These are phyloP conservation scores for Heliosperma pusillum DNA, from an alignment of 148 eudicot genomes.

Conservation along the genomic window DNA sequence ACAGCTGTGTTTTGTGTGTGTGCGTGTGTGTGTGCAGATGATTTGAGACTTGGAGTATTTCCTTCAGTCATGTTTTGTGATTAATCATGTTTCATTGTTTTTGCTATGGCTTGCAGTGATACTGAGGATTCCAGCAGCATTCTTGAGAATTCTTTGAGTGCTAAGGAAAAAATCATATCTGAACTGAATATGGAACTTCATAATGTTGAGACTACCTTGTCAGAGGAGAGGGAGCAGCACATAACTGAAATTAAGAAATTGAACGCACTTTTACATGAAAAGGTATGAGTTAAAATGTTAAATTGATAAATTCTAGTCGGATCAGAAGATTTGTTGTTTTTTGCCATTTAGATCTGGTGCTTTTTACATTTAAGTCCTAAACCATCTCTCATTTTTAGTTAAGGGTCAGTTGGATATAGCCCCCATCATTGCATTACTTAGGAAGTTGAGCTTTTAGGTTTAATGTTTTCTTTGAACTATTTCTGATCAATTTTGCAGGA, in stretches of 20 bases:
- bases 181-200: constrained; percentile 94
- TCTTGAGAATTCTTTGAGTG: constrained; percentile 86
- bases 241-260: constrained; percentile 76
- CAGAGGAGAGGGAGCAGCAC: constrained; percentile 72
- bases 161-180: constrained; percentile 93
- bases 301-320: not conserved
- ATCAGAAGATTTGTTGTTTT: not conserved
- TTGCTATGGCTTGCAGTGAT: constrained; percentile 54
- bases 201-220: constrained; percentile 75
- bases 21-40: too few relatives aligned
- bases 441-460: not conserved
- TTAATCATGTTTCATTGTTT: constrained; percentile 9
- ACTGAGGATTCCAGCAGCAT: constrained; percentile 62
- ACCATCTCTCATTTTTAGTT: not conserved
- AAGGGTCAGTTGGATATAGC: not conserved
- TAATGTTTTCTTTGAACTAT: not conserved
- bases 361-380: not conserved
- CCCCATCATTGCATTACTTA: not conserved
- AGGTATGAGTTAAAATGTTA: constrained; percentile 37
- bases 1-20: too few relatives aligned
- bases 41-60: not conserved
- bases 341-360: not conserved
- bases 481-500: constrained; percentile 49
- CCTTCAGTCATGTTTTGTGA: not conserved
- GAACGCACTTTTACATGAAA: constrained; percentile 70